Conservation (phyloP, 2,329 filamentous ascomycete genomes). For the Sporothrix sp. region DNA sequence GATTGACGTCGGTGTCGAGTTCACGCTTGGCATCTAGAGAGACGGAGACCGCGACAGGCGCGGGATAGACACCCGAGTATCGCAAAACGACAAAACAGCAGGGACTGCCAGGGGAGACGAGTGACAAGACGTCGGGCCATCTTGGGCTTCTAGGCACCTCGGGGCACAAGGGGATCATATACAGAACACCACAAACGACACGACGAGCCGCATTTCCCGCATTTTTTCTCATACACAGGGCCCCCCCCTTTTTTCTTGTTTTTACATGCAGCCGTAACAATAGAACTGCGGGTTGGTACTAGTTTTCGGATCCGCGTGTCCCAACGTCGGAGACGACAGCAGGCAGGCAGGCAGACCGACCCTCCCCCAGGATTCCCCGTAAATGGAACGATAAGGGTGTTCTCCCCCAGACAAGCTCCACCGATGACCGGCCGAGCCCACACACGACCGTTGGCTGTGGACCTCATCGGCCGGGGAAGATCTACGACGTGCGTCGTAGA, state of each 20-base stretch:
- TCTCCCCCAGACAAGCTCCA: no score
- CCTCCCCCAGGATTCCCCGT: no score
- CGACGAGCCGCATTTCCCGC: neutral
- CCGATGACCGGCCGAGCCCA: no score
- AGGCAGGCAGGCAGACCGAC: no score
- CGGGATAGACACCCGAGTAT: neutral
- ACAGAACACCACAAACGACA: neutral
- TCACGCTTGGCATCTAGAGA: constrained; percentile 78
- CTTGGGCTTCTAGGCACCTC: neutral
- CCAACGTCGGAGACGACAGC: no score
- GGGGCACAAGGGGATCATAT: neutral
- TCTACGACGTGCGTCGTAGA: no score
- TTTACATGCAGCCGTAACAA: no score
- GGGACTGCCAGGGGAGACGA: neutral
- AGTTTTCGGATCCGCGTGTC: no score
- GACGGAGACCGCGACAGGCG: neutral
- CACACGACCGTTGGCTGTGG: no score
- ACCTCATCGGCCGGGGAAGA: no score
- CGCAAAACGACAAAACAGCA: neutral
- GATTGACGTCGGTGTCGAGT: constrained; percentile 94
- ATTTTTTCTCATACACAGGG: neutral
- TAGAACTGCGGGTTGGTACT: constrained; percentile 5
- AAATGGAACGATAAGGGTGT: no score
- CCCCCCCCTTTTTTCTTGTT: neutral
- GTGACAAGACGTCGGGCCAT: neutral